phyloP scores from a whole-genome alignment of 192 early-diverging fungal species.

The Coemansia biformis region DNA sequence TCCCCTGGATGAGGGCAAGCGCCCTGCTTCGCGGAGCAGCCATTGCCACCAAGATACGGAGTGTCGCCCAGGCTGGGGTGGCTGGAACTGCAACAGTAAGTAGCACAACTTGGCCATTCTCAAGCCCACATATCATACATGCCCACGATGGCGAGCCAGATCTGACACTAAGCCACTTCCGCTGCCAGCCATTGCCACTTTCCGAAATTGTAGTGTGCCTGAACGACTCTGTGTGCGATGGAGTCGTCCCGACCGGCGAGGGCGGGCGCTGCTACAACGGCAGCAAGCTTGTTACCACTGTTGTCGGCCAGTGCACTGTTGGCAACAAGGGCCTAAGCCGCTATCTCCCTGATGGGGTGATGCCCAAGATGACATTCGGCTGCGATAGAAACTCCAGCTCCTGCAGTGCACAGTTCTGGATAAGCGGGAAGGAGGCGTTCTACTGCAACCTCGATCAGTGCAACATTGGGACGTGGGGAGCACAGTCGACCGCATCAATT shows the following conservation, averaged over 20 bases:
- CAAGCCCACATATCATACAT: no score
- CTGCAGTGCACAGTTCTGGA: conserved; percentile 85
- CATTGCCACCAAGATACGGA: conserved; percentile 57
- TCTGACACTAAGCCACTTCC: no score
- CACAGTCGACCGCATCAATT: conserved; percentile 48
- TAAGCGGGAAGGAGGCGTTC: conserved; percentile 80
- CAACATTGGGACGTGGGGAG: conserved; percentile 49
- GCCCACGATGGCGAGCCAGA: background rate
- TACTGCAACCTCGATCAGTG: conserved; percentile 82
- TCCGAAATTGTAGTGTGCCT: conserved; percentile 61
- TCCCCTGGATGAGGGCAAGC: conserved; percentile 58
- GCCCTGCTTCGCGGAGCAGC: conserved; percentile 51
- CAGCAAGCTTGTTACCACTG: conserved; percentile 61
- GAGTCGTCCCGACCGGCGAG: conserved; percentile 60
- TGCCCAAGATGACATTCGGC: conserved; percentile 72
- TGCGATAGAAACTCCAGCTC: conserved; percentile 56
- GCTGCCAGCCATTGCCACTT: no score
- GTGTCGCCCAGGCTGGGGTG: conserved; percentile 84
- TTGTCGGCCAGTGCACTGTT: conserved; percentile 69
- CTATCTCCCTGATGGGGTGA: conserved; percentile 54
- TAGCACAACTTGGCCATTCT: no score
- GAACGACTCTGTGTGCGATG: conserved; percentile 59
- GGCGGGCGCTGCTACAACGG: conserved; percentile 75
- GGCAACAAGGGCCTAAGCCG: conserved; percentile 57
- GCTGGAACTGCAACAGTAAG: conserved; percentile 86